These are phyloP conservation scores for Vitis cinerea DNA, from an alignment of 164 flowering plant genomes.

Conservation along the genomic window DNA sequence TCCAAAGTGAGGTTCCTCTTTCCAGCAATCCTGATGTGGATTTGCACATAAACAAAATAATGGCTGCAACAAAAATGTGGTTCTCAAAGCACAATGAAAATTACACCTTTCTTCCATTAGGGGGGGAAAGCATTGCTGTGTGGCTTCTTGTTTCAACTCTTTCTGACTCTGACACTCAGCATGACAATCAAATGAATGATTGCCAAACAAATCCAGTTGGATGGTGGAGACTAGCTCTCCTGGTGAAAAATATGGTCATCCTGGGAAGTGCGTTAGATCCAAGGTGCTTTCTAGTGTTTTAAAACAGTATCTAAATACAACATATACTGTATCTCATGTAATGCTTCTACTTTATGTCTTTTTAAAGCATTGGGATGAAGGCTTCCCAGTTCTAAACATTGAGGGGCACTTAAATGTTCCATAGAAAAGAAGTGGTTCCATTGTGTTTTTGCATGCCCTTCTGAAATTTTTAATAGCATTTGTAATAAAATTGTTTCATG, in stretches of 20 bases:
- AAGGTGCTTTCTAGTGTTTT: constrained; percentile 43
- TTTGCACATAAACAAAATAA: constrained; percentile 33
- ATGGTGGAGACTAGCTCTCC: constrained; percentile 75
- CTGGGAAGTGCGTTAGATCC: constrained; percentile 59
- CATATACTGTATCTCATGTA: not conserved
- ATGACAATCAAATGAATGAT: constrained; percentile 22
- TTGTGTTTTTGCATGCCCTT: too few relatives aligned
- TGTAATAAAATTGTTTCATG: not conserved
- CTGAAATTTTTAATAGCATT: not conserved
- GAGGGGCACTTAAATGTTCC: too few relatives aligned
- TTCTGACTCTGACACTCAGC: constrained; percentile 33
- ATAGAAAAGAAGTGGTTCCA: too few relatives aligned
- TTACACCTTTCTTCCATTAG: constrained; percentile 21
- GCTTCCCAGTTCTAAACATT: not conserved
- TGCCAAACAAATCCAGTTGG: constrained; percentile 24
- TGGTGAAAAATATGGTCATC: constrained; percentile 56
- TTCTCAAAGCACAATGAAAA: constrained; percentile 24
- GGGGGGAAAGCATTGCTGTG: constrained; percentile 50
- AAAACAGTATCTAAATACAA: not conserved
- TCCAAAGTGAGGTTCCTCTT: constrained; percentile 34
- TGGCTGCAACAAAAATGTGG: constrained; percentile 42
- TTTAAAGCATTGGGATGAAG: not conserved
- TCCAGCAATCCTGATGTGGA: constrained; percentile 20
- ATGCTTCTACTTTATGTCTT: not conserved
- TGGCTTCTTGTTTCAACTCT: constrained; percentile 71